phyloP scores from a whole-genome alignment of 306 rosid species.

The Prunus mume region DNA sequence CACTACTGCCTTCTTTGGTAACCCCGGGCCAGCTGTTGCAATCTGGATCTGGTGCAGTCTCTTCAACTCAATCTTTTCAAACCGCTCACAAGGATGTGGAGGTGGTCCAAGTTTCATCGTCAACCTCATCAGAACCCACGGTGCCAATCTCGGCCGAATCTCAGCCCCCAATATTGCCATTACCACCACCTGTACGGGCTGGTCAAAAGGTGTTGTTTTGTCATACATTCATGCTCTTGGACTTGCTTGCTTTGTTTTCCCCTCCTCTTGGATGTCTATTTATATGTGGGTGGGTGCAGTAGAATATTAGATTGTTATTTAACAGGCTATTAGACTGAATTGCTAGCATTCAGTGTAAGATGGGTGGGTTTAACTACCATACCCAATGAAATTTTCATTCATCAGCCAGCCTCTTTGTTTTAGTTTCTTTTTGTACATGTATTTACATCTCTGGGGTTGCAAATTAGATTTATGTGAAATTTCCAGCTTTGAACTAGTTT shows the following conservation, averaged over 20 bases:
- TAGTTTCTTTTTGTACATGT: neutral
- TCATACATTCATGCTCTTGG: neutral
- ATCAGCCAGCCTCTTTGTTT: neutral
- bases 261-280: neutral
- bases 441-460: neutral
- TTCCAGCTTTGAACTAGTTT: neutral
- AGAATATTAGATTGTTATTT: neutral
- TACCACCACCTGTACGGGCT: conserved; percentile 53
- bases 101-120: conserved; percentile 61
- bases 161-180: conserved; percentile 83
- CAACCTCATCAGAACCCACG: conserved; percentile 42
- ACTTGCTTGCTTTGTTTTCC: neutral
- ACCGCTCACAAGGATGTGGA: conserved; percentile 73
- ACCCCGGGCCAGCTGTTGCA: conserved; percentile 90
- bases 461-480: neutral
- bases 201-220: conserved; percentile 44
- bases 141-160: conserved; percentile 48
- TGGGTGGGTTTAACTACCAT: neutral
- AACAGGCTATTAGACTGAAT: neutral
- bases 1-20: conserved; percentile 58
- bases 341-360: neutral
- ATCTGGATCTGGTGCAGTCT: conserved; percentile 46
- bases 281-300: neutral
- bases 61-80: conserved; percentile 54
- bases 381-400: neutral